These are phyloP conservation scores for Sphaceloma murrayae DNA, from an alignment of 2,329 filamentous ascomycete species.

Conservation along the genomic window DNA sequence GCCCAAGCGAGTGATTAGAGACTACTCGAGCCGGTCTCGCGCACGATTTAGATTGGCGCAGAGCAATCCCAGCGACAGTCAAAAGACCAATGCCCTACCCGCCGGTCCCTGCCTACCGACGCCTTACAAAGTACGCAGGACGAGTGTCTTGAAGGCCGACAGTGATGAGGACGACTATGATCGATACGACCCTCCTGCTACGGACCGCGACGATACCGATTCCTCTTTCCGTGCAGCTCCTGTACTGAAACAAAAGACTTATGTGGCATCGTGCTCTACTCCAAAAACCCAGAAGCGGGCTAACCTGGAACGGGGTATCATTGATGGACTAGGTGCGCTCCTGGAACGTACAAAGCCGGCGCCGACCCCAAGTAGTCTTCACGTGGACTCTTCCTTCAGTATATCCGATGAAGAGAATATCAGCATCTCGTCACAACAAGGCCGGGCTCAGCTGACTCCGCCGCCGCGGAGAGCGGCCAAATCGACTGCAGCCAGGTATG, in stretches of 20 bases:
- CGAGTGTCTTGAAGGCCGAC: background rate
- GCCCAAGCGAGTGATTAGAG: slow-evolving; percentile 21
- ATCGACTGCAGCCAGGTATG: no score
- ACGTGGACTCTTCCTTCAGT: no score
- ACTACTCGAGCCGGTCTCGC: slow-evolving; percentile 4
- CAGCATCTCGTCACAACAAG: slow-evolving; percentile 22
- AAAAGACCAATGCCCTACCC: background rate
- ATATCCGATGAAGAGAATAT: no score
- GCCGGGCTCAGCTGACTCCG: no score
- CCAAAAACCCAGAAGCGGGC: slow-evolving; percentile 16
- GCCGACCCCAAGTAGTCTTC: no score
- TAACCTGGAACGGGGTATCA: slow-evolving; percentile 17
- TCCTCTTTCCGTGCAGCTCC: no score
- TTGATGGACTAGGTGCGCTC: slow-evolving; percentile 17
- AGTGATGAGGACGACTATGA: slow-evolving; percentile 1
- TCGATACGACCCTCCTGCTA: slow-evolving; percentile 4
- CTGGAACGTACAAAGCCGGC: slow-evolving; percentile 25
- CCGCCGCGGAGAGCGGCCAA: no score
- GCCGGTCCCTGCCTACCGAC: slow-evolving; percentile 16
- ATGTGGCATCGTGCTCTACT: background rate
- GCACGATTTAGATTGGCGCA: background rate
- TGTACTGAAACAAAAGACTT: background rate
- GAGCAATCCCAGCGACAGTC: background rate
- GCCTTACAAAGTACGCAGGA: slow-evolving; percentile 16
- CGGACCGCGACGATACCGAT: background rate